phyloP scores from a whole-genome alignment of 2,329 filamentous ascomycete genomes.

The Dactylellina drechsleri region DNA sequence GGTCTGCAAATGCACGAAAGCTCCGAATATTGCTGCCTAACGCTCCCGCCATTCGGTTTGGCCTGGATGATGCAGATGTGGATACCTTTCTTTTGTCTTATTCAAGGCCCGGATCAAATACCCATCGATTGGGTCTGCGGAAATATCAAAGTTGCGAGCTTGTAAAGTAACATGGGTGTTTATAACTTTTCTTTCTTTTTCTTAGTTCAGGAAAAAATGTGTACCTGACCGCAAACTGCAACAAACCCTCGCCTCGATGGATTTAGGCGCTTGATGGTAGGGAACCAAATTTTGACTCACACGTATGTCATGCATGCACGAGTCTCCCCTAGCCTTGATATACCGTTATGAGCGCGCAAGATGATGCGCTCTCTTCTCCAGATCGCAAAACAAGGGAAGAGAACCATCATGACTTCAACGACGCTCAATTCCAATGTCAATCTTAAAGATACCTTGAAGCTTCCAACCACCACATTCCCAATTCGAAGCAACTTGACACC shows the following conservation, averaged over 20 bases:
- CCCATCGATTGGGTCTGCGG: constrained; percentile 2
- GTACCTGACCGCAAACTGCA: constrained; percentile 33
- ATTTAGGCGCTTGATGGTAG: too few relatives aligned
- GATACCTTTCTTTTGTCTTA: constrained; percentile 17
- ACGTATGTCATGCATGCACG: constrained; percentile 37
- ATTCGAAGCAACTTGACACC: constrained; percentile 54
- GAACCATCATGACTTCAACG: constrained; percentile 52
- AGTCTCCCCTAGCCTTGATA: constrained; percentile 12
- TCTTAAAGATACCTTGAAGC: constrained; percentile 65
- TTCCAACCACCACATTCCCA: constrained; percentile 79
- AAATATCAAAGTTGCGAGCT: constrained; percentile 1
- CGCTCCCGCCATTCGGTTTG: constrained; percentile 27
- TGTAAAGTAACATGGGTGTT: constrained; percentile 2
- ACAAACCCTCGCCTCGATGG: constrained; percentile 2
- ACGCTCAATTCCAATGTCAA: constrained; percentile 43
- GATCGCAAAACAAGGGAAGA: constrained; percentile 35
- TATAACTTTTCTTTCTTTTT: too few relatives aligned
- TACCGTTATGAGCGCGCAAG: constrained; percentile 20
- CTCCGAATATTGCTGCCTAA: constrained; percentile 47
- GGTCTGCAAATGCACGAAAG: constrained; percentile 19
- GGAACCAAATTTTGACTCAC: constrained; percentile 27
- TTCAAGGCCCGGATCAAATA: constrained; percentile 12
- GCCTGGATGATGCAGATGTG: constrained; percentile 31
- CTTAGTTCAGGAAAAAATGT: background rate
- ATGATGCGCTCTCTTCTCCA: constrained; percentile 46